Evolutionary conservation across 495 filamentous ascomycete species (phyloP).

Genomic region (Penicillium simplicissimum): DNA sequence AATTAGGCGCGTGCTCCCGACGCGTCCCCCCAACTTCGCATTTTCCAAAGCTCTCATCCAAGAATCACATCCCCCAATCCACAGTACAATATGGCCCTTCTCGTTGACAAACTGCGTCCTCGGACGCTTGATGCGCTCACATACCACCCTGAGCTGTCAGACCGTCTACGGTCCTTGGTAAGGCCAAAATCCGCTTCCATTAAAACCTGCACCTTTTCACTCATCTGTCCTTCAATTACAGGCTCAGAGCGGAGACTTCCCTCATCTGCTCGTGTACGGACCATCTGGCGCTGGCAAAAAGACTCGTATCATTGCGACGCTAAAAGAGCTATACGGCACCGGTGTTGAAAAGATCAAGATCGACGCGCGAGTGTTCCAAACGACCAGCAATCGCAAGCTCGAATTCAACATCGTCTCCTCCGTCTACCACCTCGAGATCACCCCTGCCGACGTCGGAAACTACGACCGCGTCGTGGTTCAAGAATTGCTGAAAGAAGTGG

Average conservation of each 20-base stretch:
- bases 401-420: conserved; percentile 98
- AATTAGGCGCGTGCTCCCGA: conserved; percentile 42
- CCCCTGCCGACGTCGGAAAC: conserved; percentile 93
- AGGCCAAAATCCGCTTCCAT: conserved; percentile 23
- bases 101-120: conserved; percentile 95
- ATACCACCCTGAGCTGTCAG: conserved; percentile 87
- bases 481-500: conserved; percentile 94
- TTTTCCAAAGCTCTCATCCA: conserved; percentile 15
- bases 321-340: conserved; percentile 88
- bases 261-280: conserved; percentile 94
- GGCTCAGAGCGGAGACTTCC: conserved; percentile 96
- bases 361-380: conserved; percentile 93
- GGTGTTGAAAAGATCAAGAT: conserved; percentile 98
- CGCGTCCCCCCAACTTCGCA: conserved; percentile 34
- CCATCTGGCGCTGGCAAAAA: conserved; percentile 97
- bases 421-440: conserved; percentile 97
- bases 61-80: conserved; percentile 1
- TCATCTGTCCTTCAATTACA: conserved; percentile 32
- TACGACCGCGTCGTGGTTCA: conserved; percentile 95
- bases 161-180: conserved; percentile 84
- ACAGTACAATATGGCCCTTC: conserved; percentile 61
- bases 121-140: conserved; percentile 80
- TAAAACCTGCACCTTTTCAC: conserved; percentile 8
- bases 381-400: conserved; percentile 90
- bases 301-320: conserved; percentile 89